A percentile compares a stretch with the other conserved stretches of the same genome.
Conservation (phyloP, 208 protist species). For the Herpetomonas samuelpessoai region DNA sequence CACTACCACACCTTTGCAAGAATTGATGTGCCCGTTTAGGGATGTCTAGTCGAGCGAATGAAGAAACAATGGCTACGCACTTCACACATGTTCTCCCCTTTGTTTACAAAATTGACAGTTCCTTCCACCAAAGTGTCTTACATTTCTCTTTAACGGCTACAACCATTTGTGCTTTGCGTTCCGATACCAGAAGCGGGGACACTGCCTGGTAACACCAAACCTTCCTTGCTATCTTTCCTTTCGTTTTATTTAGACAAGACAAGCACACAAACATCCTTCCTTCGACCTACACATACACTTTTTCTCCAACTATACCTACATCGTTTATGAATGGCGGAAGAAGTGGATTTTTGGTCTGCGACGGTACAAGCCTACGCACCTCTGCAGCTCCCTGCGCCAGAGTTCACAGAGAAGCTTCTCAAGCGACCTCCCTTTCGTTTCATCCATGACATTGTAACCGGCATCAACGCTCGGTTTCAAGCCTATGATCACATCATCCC, state of each 20-base stretch:
- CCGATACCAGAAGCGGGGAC: not conserved
- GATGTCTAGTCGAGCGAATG: no score
- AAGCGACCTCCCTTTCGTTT: conserved; percentile 90
- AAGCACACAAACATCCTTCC: no score
- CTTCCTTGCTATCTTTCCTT: not conserved
- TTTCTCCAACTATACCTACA: conserved; percentile 9
- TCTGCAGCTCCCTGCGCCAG: conserved; percentile 63
- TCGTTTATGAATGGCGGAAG: conserved; percentile 17
- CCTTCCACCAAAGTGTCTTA: not conserved
- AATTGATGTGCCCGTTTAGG: no score
- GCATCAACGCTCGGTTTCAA: conserved; percentile 66
- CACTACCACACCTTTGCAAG: no score
- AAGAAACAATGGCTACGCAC: no score
- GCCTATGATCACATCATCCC: conserved; percentile 76
- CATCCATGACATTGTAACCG: conserved; percentile 83
- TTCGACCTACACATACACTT: not conserved
- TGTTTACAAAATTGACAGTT: no score
- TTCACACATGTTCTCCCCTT: no score
- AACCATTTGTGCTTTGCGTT: not conserved
- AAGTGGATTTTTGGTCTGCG: conserved; percentile 72
- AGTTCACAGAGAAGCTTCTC: conserved; percentile 81
- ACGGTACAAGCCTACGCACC: conserved; percentile 72
- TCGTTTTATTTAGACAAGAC: not conserved
- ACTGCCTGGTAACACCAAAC: not conserved
- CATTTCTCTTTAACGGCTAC: not conserved